Conservation (phyloP, 305 asterid species). For the Fraxinus albicans region DNA sequence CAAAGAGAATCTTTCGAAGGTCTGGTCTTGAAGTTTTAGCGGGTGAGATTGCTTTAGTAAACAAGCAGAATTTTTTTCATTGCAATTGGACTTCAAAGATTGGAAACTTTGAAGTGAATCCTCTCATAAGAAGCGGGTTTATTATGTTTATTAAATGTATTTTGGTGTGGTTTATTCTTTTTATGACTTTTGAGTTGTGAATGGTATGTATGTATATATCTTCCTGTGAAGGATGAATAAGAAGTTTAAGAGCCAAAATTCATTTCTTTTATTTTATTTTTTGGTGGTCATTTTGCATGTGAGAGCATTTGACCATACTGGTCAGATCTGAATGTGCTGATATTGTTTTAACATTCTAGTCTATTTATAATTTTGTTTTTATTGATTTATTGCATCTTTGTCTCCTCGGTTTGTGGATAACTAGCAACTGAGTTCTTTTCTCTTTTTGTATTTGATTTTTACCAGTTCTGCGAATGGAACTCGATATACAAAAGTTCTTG, state of each 20-base stretch:
- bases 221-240: neutral
- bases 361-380: neutral
- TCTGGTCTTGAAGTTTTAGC: neutral
- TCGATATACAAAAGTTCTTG: constrained; percentile 76
- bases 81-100: neutral
- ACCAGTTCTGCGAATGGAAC: constrained; percentile 91
- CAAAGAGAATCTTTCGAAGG: neutral
- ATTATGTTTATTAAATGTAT: neutral
- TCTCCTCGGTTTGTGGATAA: neutral
- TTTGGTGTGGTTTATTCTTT: neutral
- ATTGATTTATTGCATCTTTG: neutral
- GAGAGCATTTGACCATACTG: constrained; percentile 1
- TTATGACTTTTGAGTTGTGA: neutral
- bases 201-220: neutral
- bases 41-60: neutral
- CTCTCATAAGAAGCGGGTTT: neutral
- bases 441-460: constrained; percentile 3
- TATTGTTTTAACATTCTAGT: neutral
- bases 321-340: neutral
- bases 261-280: neutral
- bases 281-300: neutral
- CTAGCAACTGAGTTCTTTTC: constrained; percentile 2
- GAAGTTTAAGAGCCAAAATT: neutral
- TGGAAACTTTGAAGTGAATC: neutral
- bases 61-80: neutral